Base-by-base conservation (phyloP, 305 asterid genomes). In the Petunia hybrid region DNA sequence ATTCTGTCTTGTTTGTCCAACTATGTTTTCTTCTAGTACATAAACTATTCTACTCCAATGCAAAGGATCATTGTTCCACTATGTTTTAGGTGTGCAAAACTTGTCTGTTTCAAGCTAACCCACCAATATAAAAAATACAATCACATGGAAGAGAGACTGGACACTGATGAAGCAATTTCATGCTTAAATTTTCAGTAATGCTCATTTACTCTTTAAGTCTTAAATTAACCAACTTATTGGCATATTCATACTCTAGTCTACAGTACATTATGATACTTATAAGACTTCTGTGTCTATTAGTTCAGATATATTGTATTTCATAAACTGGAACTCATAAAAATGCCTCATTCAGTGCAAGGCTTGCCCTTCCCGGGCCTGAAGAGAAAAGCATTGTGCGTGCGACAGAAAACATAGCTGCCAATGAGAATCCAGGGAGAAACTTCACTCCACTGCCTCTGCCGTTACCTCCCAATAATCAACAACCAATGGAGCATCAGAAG, bases 301-400 rank as follows among this genome's bases (percentile, higher is more conserved):
- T 3, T 79, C 42, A 41, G 76, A 75, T 76, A 77, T 70, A 16
- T 35, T 74, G 51, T 74, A 74, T 38, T 74, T 53, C 79, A 74
- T n/a, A 74, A 74, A 53, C 64, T 74, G 13, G 48, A 14, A 45
- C 64, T 74, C 36, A 74, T 53, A 55, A 74, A 51, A 53, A 74
- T 38, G 64, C 38, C 84, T 81, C 79, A 66, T 87, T 87, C 92
- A 97, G 99, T 81, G 97, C 98, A 68, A 91, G 99, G 85, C 97
- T 97, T 84, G 85, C 97, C 74, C 96, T 97, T 81, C 99, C 99
- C 77, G 96, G 95, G 79, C 94, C 99, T 10, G 97, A 88, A 80
- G 97, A 92, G 56, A 91, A 89, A 85, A 88, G 93, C 86, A 90
- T 91, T 4, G 86, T 91, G 80, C 56, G 69, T 81, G 88, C 90